phyloP scores from a whole-genome alignment of 169 alveolate genomes.

The Plasmodium reichenowi region DNA sequence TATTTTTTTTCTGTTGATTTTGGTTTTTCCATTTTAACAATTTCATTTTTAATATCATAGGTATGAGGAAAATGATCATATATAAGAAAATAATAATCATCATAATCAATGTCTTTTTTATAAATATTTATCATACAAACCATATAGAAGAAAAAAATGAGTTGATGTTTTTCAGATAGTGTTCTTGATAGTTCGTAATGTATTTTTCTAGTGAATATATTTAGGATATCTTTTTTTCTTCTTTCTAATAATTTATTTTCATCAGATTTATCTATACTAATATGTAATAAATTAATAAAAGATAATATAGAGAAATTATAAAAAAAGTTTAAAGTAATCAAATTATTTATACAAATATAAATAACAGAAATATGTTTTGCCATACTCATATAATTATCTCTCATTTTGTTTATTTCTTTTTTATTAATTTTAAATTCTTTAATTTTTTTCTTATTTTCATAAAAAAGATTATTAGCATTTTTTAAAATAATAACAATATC shows the following conservation, averaged over 20 bases:
- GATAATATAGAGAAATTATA: conserved; percentile 57
- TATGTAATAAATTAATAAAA: conserved; percentile 44
- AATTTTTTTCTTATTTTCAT: conserved; percentile 72
- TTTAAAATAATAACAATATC: conserved; percentile 51
- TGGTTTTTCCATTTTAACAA: conserved; percentile 21
- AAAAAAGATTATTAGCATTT: conserved; percentile 43
- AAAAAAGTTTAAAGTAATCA: conserved; percentile 33
- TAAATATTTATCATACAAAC: conserved; percentile 74
- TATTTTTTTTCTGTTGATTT: neutral
- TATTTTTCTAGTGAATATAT: conserved; percentile 48
- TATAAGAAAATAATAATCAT: conserved; percentile 64
- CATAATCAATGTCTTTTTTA: conserved; percentile 56
- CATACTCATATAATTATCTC: conserved; percentile 62
- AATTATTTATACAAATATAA: conserved; percentile 37
- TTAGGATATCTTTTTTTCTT: conserved; percentile 71
- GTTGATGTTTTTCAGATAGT: conserved; percentile 65
- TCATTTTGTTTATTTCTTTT: conserved; percentile 56
- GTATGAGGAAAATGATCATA: conserved; percentile 25
- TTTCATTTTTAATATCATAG: conserved; percentile 25
- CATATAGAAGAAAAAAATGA: conserved; percentile 55
- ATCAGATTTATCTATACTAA: conserved; percentile 71
- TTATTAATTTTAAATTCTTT: conserved; percentile 76
- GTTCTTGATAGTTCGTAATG: conserved; percentile 71
- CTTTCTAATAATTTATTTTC: conserved; percentile 62
- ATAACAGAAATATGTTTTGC: conserved; percentile 57